Evolutionary conservation across 2,329 filamentous ascomycete species (phyloP).

Genomic region (Cryphonectria nitschkei): DNA sequence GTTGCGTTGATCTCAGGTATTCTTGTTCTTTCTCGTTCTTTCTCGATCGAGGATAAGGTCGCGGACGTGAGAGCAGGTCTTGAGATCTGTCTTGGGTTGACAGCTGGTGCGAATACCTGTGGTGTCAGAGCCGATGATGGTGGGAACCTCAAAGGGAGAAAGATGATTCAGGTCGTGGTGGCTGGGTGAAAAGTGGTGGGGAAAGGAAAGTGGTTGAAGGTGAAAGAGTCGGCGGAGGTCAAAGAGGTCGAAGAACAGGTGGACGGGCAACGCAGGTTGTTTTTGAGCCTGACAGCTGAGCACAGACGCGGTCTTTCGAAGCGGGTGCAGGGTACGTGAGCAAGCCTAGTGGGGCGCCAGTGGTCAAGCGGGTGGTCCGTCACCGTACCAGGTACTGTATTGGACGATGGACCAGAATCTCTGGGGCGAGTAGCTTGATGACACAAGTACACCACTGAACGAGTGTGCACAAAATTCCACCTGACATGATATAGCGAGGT

Average conservation of each 20-base stretch:
- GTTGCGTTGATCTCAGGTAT: neutral
- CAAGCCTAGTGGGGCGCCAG: neutral
- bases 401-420: neutral
- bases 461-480: neutral
- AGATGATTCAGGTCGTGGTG: neutral
- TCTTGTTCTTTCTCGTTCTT: neutral
- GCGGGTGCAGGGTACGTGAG: neutral
- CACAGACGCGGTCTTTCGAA: neutral
- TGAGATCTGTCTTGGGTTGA: neutral
- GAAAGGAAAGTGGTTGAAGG: neutral
- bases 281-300: neutral
- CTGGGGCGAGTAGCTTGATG: neutral
- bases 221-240: neutral
- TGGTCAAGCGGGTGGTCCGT: neutral
- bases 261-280: neutral
- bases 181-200: neutral
- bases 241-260: too few species aligned
- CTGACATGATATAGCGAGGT: neutral
- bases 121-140: neutral
- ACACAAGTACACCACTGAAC: neutral
- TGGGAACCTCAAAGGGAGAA: neutral
- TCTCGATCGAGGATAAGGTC: constrained; percentile 2
- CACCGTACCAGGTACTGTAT: neutral
- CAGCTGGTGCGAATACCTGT: neutral
- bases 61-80: neutral